Evolutionary conservation across 2,329 filamentous ascomycete species (phyloP), one percentile per base, ranked within the genome.

Genomic region (Alternaria incomplexa): DNA sequence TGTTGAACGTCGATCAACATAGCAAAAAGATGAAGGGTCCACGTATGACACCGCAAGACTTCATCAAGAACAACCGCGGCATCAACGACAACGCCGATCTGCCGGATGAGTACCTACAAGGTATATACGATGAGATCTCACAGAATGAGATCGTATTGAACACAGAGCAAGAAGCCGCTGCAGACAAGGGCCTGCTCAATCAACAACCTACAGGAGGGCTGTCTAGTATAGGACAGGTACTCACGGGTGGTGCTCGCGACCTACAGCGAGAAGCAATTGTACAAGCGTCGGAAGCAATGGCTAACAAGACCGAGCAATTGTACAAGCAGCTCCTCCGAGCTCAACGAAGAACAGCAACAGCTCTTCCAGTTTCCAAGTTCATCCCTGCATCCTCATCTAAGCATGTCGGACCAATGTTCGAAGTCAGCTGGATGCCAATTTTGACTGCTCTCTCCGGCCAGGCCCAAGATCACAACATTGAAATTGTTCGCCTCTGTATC

Each of bases 361-460:
- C 91, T 78, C 87, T 77, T 82, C 89, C 83, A n/a, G 81, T 80
- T 73, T 90, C 85, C 81, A 89, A 84, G 61, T 99, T 96, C 80
- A 96, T 99, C 58, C 92, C 93, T 1, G 96, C 96, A 4, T 96
- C 93, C 2, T 98, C 94, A 0, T 94, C 93, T 78, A 95, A 93
- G 72, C 96, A 99, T 78, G 92, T 97, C 53, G 96, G 96, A 0
- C 93, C 96, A 1, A 99, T 99, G 96, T 98, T 99, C 76, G 94
- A 97, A 73, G 93, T 97, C 23, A 96, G 93, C 0, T 99, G 96
- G 96, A 99, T 98, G 95, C 97, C 95, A 10, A 96, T 97, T 80
- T 91, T 99, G 74, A 98, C 95, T 6, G 94, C 94, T 0, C 86
- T 99, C 25, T 97, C 95, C 1, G 94, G 92, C 54, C 92, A 96